Evolutionary conservation across 1,284 basidiomycete genomes (phyloP), one percentile per base, ranked within the genome.

Genomic region (Peniophora sp.): DNA sequence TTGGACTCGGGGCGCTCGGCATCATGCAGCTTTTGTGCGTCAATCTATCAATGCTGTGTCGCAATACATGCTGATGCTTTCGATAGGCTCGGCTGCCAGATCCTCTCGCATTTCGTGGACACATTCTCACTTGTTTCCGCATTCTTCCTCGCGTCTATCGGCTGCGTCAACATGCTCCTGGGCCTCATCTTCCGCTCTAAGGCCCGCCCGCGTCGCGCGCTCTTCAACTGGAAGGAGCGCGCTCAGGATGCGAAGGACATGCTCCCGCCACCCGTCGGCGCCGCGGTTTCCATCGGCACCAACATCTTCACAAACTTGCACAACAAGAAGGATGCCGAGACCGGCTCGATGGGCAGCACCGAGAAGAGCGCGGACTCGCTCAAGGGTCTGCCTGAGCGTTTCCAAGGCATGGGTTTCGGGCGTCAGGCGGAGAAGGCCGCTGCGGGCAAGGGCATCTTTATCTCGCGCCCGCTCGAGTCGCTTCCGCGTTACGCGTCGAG

Each of bases 141-240:
- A 47, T 94, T 92, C 78, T 81, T 93, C 70, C 78, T 94, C 55
- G 94, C 94, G 70, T 76, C 88, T 55, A 61, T 93, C 52, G 90
- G 88, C 14, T 89, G 88, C 65, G 65, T 93, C 51, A 91, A 95
- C 74, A 82, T 92, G 56, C 66, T 92, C 52, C 75, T 86, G 52
- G 85, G 86, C 32, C 77, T 89, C 61, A 73, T 85, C 69, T 87
- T 82, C 76, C 81, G 85, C 55, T 74, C 77, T 60, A 71, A 68
- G 19, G 81, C 75, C 56, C 85, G 85, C 63, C 54, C 63, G 47
- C 79, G 77, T 53, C 82, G 87, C 46, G 80, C 79, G 45, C 63
- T 87, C 59, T 75, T 70, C 36, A 71, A 75, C 35, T 87, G 84
- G 82, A 76, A 77, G 50, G 75, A 74, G 34, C 71, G 75, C 14